A percentile compares a stretch with the other conserved stretches of the same genome.
phyloP scores from a whole-genome alignment of 2,329 filamentous ascomycete species.

The Dactylellina drechsleri region DNA sequence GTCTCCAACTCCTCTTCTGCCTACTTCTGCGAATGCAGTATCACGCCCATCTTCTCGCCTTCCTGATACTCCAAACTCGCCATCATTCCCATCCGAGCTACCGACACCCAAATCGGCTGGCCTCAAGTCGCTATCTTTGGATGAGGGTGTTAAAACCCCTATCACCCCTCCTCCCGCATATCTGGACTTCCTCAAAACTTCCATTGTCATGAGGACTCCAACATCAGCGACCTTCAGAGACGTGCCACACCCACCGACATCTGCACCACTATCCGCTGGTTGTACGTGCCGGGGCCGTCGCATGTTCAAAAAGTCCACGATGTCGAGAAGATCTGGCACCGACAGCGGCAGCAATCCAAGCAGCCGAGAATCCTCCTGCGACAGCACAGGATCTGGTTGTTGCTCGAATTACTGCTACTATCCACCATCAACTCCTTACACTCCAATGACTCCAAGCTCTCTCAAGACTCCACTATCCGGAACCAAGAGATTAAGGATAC shows the following conservation, averaged over 20 bases:
- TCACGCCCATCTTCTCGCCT: conserved; percentile 33
- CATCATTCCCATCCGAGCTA: conserved; percentile 47
- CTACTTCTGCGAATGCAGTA: conserved; percentile 45
- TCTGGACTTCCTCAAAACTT: conserved; percentile 87
- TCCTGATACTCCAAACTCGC: conserved; percentile 43
- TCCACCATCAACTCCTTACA: conserved; percentile 71
- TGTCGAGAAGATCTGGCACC: conserved; percentile 56
- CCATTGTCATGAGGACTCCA: conserved; percentile 77
- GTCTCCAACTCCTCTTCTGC: conserved; percentile 45
- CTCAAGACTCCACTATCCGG: conserved; percentile 70
- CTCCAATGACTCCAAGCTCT: conserved; percentile 68
- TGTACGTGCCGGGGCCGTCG: conserved; percentile 65
- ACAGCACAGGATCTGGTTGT: conserved; percentile 68
- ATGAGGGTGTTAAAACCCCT: conserved; percentile 77
- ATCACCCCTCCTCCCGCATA: conserved; percentile 92
- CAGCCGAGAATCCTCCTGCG: conserved; percentile 63
- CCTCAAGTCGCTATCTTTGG: conserved; percentile 57
- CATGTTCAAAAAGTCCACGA: conserved; percentile 61
- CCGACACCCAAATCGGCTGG: conserved; percentile 49
- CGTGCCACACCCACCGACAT: conserved; percentile 64
- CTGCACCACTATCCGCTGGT: conserved; percentile 61
- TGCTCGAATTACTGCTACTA: conserved; percentile 66
- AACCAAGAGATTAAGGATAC: conserved; percentile 75
- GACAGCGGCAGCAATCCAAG: conserved; percentile 62
- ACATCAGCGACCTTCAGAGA: conserved; percentile 66